Percentiles rank a stretch among this genome's conserved stretches.
phyloP scores from a whole-genome alignment of 805 yeast species.

The Cyberlindnera amylophila region DNA sequence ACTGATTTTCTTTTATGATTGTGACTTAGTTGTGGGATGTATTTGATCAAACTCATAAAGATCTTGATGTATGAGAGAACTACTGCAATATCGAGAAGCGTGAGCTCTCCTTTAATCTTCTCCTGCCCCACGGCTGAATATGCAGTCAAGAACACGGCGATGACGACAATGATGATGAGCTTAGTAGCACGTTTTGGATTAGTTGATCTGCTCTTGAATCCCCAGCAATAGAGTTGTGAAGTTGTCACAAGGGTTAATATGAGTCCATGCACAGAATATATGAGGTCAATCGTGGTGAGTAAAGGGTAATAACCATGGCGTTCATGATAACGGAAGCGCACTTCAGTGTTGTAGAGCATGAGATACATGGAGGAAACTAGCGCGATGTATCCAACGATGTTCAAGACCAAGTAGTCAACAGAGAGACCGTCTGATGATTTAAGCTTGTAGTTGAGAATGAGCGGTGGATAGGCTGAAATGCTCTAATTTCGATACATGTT shows the following conservation, averaged over 20 bases:
- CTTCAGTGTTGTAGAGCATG: slow-evolving; percentile 36
- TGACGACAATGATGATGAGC: slow-evolving; percentile 15
- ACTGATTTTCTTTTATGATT: slow-evolving; percentile 77
- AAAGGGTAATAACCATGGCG: slow-evolving; percentile 37
- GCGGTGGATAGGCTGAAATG: slow-evolving; percentile 47
- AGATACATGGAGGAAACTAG: slow-evolving; percentile 39
- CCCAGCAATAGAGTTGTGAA: slow-evolving; percentile 36
- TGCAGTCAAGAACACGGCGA: slow-evolving; percentile 1
- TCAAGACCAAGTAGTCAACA: slow-evolving; percentile 42
- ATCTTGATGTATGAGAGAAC: slow-evolving; percentile 42
- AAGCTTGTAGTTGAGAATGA: slow-evolving; percentile 37
- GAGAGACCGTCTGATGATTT: slow-evolving; percentile 47
- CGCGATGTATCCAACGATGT: slow-evolving; percentile 44
- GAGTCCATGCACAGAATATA: slow-evolving; percentile 47
- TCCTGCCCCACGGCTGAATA: slow-evolving; percentile 15
- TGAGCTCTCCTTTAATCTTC: slow-evolving; percentile 7
- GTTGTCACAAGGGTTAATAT: slow-evolving; percentile 36
- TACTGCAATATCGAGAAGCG: slow-evolving; percentile 32
- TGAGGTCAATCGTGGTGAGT: slow-evolving; percentile 41
- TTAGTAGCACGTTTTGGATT: slow-evolving; percentile 20
- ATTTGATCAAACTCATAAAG: slow-evolving; percentile 45
- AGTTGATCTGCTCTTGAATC: slow-evolving; percentile 23
- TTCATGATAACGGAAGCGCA: slow-evolving; percentile 29
- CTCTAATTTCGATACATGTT: slow-evolving; percentile 29
- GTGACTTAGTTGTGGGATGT: slow-evolving; percentile 81